Conservation (phyloP, 164 flowering plant species). For the Buxus sempervirens region DNA sequence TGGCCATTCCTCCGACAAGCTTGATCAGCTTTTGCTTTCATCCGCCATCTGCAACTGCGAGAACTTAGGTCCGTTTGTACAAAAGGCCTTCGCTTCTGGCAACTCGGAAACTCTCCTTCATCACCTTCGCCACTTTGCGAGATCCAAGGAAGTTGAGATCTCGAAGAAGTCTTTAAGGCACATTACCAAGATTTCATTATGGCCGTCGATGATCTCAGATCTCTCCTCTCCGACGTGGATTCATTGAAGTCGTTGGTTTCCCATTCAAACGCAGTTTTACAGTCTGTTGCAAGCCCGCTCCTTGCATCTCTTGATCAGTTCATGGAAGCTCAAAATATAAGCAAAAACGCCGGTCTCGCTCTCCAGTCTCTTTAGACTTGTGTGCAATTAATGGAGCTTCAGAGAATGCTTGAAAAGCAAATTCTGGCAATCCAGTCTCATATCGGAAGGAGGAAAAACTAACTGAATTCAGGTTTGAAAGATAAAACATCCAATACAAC, state of each 20-base stretch:
- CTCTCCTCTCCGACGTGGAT: constrained; percentile 89
- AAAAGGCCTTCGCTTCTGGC: constrained; percentile 75
- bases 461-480: too few relatives aligned
- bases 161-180: too few relatives aligned
- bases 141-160: constrained; percentile 84
- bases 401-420: too few relatives aligned
- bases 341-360: too few relatives aligned
- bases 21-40: too few relatives aligned
- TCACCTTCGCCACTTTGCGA: constrained; percentile 70
- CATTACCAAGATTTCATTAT: too few relatives aligned
- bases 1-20: constrained; percentile 69
- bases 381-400: constrained; percentile 41
- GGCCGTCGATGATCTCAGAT: constrained; percentile 95
- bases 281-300: constrained; percentile 72
- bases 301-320: too few relatives aligned
- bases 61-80: constrained; percentile 78
- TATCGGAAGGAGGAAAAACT: too few relatives aligned
- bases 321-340: too few relatives aligned
- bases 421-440: too few relatives aligned
- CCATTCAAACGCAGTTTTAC: constrained; percentile 63
- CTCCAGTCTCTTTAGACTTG: too few relatives aligned
- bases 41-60: constrained; percentile 91
- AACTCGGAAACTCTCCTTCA: constrained; percentile 82
- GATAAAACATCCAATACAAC: too few relatives aligned
- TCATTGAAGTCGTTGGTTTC: constrained; percentile 78